Base-by-base conservation (phyloP, 116 monocot species). In the Phalaenopsis hybrid region DNA sequence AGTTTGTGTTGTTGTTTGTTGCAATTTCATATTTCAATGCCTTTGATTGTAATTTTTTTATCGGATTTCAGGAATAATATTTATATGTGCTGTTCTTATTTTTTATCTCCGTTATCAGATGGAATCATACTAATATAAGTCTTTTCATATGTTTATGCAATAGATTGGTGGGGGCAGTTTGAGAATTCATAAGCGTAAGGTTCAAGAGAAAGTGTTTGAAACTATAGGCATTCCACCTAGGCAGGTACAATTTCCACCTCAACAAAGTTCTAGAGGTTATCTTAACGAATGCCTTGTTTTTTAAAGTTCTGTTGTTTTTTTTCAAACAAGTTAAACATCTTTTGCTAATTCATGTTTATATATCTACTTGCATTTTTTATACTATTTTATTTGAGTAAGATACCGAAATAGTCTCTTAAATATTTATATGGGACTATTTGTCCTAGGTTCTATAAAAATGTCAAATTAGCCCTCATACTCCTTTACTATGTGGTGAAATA, bases 91-190 rank as follows among this genome's bases (percentile, higher is more conserved):
- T 41, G 16, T 4, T 37, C 4, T 23, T 65, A 65, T 41, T 17
- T 72, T 6, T 37, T 72, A 16, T 72, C 37, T 12, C 41, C 72
- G 4, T 8, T 46, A 41, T 41, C 41, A 45, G 44, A n/a, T 45
- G 44, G 7, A 3, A n/a, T 46, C 45, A 75, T 1, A 75, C 48
- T 75, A 46, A 46, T 23, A 15, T 41, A 46, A 41, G 44, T 73
- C 34, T 33, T 75, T 17, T 45, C 45, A 46, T 75, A 44, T 75
- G 45, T 46, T 75, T 45, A 52, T 85, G 69, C 28, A 61, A 74
- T 86, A 99, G 99, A 96, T 99, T 88, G 96, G 99, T 51, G 96
- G 99, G 21, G 99, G 99, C 57, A 99, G 94, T 84, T 89, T 96
- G 90, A 95, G 99, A 90, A 99, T 91, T 73, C 91, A 95, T 82